phyloP scores from a whole-genome alignment of 164 flowering plant genomes.

The Malania oleifera region DNA sequence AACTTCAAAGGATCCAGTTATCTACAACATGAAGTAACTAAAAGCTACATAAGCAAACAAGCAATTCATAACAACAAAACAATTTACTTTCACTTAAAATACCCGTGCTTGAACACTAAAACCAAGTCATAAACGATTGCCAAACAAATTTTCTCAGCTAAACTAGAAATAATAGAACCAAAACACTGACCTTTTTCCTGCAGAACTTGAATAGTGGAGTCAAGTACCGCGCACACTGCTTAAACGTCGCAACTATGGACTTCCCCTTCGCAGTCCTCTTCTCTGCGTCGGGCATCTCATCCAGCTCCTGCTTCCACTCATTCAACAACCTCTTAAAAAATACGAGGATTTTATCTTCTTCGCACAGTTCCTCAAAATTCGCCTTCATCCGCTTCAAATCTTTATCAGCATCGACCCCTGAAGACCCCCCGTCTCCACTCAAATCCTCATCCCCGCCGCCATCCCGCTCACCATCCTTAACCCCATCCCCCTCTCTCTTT shows the following conservation, averaged over 20 bases:
- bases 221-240: slow-evolving; percentile 96
- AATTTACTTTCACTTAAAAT: background rate
- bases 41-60: too few species aligned
- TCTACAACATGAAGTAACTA: too few species aligned
- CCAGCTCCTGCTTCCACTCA: slow-evolving; percentile 93
- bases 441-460: slow-evolving; percentile 52
- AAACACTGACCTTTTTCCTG: slow-evolving; percentile 74
- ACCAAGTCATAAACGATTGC: too few species aligned
- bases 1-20: too few species aligned
- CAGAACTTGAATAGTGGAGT: slow-evolving; percentile 90
- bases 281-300: slow-evolving; percentile 63
- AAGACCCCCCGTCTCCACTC: slow-evolving; percentile 66
- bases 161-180: background rate
- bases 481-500: slow-evolving; percentile 46
- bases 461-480: slow-evolving; percentile 53
- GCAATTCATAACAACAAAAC: too few species aligned
- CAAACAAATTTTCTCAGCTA: background rate
- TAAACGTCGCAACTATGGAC: slow-evolving; percentile 83
- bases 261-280: slow-evolving; percentile 95
- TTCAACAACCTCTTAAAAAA: slow-evolving; percentile 87
- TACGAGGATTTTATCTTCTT: slow-evolving; percentile 89
- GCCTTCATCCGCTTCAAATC: slow-evolving; percentile 83
- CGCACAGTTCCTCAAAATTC: slow-evolving; percentile 80
- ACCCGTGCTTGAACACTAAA: background rate
- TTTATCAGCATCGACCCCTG: slow-evolving; percentile 68